These are phyloP conservation scores for Candida yuanshanica DNA, from an alignment of 805 yeast genomes.

Conservation along the genomic window DNA sequence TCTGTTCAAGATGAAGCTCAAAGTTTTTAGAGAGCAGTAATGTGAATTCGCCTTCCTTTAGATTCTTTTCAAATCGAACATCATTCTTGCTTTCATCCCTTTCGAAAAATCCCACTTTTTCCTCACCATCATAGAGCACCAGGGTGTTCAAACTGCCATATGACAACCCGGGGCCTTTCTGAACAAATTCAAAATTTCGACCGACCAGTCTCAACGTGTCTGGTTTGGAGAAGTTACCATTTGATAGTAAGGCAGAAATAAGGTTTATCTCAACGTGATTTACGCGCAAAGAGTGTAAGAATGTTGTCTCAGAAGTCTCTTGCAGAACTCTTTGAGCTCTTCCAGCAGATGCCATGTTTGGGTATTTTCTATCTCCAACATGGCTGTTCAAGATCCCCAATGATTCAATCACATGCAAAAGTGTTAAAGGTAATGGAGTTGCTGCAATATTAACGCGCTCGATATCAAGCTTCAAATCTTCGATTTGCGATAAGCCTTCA, in stretches of 20 bases:
- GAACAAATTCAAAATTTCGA: conserved; percentile 34
- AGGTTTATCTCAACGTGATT: conserved; percentile 35
- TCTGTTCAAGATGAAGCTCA: conserved; percentile 7
- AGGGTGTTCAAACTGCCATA: conserved; percentile 44
- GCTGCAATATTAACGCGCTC: conserved; percentile 35
- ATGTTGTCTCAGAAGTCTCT: background rate
- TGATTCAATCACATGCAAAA: conserved; percentile 23
- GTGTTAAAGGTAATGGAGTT: conserved; percentile 28
- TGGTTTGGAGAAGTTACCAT: conserved; percentile 38
- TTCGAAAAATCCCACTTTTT: conserved; percentile 22
- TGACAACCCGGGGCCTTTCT: conserved; percentile 34
- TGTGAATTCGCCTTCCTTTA: conserved; percentile 31
- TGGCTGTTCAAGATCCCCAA: conserved; percentile 11
- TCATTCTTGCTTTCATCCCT: conserved; percentile 37
- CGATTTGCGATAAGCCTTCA: conserved; percentile 37
- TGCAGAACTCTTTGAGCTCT: conserved; percentile 1
- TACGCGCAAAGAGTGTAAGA: conserved; percentile 37
- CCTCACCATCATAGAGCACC: conserved; percentile 21
- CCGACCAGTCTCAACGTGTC: conserved; percentile 24
- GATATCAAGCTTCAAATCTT: conserved; percentile 29
- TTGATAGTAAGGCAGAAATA: conserved; percentile 37
- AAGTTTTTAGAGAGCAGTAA: conserved; percentile 40
- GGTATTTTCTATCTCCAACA: conserved; percentile 6
- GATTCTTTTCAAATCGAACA: conserved; percentile 44
- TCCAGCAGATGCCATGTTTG: conserved; percentile 9